Evolutionary conservation across 768 basidiomycete species (phyloP).

Genomic region (Pisolithus sp.): DNA sequence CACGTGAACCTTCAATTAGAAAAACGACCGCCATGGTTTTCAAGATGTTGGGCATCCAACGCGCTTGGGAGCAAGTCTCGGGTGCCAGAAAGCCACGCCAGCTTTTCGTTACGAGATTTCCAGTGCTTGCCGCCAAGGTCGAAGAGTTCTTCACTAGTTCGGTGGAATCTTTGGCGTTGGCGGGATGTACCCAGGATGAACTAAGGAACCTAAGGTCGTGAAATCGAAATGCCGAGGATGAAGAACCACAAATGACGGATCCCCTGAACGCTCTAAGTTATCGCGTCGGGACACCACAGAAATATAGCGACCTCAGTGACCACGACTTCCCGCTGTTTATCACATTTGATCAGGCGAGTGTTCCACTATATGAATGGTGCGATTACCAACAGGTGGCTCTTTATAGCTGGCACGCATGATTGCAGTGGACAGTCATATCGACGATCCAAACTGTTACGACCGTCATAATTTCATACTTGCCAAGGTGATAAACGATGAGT

Average conservation of each 20-base stretch:
- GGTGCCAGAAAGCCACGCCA: constrained; percentile 46
- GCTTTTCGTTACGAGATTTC: constrained; percentile 62
- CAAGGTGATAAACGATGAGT: not conserved
- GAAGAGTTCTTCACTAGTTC: constrained; percentile 52
- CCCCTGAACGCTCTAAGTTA: constrained; percentile 8
- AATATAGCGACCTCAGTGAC: constrained; percentile 47
- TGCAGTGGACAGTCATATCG: constrained; percentile 1
- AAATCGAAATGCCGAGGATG: not conserved
- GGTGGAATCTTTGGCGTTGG: constrained; percentile 33
- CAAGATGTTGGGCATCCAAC: constrained; percentile 59
- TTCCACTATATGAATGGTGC: not conserved
- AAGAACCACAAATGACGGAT: constrained; percentile 21
- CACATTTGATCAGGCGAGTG: constrained; percentile 49
- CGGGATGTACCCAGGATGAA: constrained; percentile 19
- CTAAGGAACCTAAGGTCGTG: too few relatives aligned
- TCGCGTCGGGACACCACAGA: constrained; percentile 36
- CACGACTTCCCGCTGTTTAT: constrained; percentile 60
- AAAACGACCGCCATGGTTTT: constrained; percentile 69
- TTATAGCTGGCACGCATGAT: constrained; percentile 4
- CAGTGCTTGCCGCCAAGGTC: constrained; percentile 54
- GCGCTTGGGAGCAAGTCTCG: constrained; percentile 35
- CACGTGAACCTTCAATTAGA: constrained; percentile 24
- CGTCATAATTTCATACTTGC: not conserved
- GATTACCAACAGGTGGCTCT: not conserved
- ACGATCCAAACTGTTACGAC: not conserved